phyloP scores from a whole-genome alignment of 192 early-diverging fungal species.

The Podila horticola region DNA sequence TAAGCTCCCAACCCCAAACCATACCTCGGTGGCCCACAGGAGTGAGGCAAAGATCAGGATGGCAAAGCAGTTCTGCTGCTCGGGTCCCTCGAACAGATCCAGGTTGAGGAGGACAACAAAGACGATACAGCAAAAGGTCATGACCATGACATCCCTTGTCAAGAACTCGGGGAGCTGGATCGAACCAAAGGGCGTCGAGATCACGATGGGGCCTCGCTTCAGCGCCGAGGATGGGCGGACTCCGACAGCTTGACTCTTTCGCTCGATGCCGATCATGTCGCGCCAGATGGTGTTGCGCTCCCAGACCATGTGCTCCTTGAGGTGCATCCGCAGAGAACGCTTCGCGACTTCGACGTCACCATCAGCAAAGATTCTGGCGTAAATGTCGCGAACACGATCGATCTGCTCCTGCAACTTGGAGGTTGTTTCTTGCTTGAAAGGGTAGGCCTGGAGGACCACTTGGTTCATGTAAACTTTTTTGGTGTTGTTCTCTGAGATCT shows the following conservation, averaged over 20 bases:
- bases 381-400: slow-evolving; percentile 65
- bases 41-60: slow-evolving; percentile 90
- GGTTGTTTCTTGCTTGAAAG: slow-evolving; percentile 76
- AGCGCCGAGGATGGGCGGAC: slow-evolving; percentile 50
- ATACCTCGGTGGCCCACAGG: slow-evolving; percentile 94
- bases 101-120: slow-evolving; percentile 70
- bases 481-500: slow-evolving; percentile 80
- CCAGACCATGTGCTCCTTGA: slow-evolving; percentile 93
- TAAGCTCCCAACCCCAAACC: background rate
- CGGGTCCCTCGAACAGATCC: slow-evolving; percentile 71
- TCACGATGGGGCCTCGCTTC: slow-evolving; percentile 25
- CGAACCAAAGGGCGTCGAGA: slow-evolving; percentile 61
- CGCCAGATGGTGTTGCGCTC: slow-evolving; percentile 98
- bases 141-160: slow-evolving; percentile 48
- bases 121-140: slow-evolving; percentile 63
- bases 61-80: slow-evolving; percentile 92
- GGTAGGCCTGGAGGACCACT: slow-evolving; percentile 71
- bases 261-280: slow-evolving; percentile 94
- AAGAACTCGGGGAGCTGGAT: slow-evolving; percentile 59
- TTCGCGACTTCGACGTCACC: slow-evolving; percentile 72
- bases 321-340: slow-evolving; percentile 78
- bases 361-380: slow-evolving; percentile 72
- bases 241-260: slow-evolving; percentile 80
- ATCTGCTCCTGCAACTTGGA: slow-evolving; percentile 71
- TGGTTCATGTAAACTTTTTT: slow-evolving; percentile 77